A percentile compares a stretch with the other conserved stretches of the same genome.
These are phyloP conservation scores for Leishmania mexicana DNA, from an alignment of 208 protist species.

Conservation along the genomic window DNA sequence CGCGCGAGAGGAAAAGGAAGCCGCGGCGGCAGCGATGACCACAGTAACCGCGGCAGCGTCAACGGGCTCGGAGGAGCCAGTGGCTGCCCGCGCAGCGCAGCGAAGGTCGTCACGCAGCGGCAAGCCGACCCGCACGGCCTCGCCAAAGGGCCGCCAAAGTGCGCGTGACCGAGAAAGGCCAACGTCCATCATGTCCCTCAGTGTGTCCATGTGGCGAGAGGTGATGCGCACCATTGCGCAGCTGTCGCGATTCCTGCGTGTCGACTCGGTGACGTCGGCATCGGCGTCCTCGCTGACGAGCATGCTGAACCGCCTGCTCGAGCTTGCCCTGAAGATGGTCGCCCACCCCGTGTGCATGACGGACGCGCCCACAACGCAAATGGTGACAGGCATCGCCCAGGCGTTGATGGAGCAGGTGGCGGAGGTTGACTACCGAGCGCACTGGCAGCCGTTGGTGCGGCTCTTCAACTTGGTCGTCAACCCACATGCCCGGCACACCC, in stretches of 20 bases:
- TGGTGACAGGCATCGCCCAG: conserved; percentile 34
- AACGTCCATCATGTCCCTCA: conserved; percentile 70
- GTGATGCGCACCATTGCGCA: conserved; percentile 81
- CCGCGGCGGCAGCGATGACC: background rate
- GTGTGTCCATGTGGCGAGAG: conserved; percentile 84
- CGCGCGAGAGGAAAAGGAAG: conserved; percentile 15
- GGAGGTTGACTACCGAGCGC: conserved; percentile 39
- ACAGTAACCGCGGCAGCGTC: background rate
- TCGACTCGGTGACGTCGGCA: background rate
- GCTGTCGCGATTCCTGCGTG: conserved; percentile 34
- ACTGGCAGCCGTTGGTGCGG: conserved; percentile 70
- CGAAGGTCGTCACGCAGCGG: background rate
- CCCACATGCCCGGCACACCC: conserved; percentile 63
- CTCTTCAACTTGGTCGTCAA: conserved; percentile 82
- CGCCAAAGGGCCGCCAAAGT: conserved; percentile 2
- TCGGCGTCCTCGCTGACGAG: conserved; percentile 9
- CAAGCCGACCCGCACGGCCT: background rate
- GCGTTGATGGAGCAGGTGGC: conserved; percentile 36
- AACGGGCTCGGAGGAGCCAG: background rate
- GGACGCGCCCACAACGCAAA: conserved; percentile 53
- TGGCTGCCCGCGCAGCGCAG: background rate
- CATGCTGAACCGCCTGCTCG: conserved; percentile 76
- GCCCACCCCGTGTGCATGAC: conserved; percentile 72
- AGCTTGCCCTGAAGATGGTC: conserved; percentile 84
- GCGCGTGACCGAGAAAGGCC: conserved; percentile 9